Conservation (phyloP, 1,139 yeast genomes). For the Geotrichum citri-aurantii region DNA sequence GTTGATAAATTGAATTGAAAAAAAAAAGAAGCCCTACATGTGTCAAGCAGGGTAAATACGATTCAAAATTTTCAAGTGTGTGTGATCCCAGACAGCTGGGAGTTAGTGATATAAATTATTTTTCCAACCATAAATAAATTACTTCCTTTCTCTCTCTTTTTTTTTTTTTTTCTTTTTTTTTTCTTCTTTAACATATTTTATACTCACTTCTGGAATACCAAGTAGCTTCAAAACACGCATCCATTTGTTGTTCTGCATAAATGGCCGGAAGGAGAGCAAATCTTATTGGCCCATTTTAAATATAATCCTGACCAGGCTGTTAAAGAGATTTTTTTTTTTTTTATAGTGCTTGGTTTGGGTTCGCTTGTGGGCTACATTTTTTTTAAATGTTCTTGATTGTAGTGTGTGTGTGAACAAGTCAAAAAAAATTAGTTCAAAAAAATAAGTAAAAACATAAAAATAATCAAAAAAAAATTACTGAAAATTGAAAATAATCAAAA, state of each 20-base stretch:
- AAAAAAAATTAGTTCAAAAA: not conserved
- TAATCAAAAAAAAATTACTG: too few species aligned
- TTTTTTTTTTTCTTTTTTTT: conserved; percentile 17
- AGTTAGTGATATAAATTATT: conserved; percentile 5
- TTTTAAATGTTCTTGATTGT: not conserved
- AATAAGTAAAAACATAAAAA: not conserved
- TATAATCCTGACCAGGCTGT: conserved; percentile 18
- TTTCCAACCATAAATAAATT: too few species aligned
- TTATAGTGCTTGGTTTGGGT: conserved; percentile 21
- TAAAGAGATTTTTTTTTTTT: conserved; percentile 2
- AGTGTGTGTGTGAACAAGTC: not conserved
- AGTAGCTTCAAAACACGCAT: conserved; percentile 26
- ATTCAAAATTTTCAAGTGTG: not conserved
- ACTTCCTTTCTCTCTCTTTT: conserved; percentile 13
- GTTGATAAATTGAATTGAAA: too few species aligned
- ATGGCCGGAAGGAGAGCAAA: conserved; percentile 35
- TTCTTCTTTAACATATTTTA: conserved; percentile 21
- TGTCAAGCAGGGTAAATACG: not conserved
- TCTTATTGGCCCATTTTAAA: conserved; percentile 24
- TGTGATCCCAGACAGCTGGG: conserved; percentile 6
- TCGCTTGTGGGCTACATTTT: conserved; percentile 30
- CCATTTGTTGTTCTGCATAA: conserved; percentile 29
- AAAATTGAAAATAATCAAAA: too few species aligned
- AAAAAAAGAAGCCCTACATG: not conserved
- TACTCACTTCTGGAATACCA: conserved; percentile 32